phyloP scores from a whole-genome alignment of 768 basidiomycete species.

The Hygrocybe coccinea region DNA sequence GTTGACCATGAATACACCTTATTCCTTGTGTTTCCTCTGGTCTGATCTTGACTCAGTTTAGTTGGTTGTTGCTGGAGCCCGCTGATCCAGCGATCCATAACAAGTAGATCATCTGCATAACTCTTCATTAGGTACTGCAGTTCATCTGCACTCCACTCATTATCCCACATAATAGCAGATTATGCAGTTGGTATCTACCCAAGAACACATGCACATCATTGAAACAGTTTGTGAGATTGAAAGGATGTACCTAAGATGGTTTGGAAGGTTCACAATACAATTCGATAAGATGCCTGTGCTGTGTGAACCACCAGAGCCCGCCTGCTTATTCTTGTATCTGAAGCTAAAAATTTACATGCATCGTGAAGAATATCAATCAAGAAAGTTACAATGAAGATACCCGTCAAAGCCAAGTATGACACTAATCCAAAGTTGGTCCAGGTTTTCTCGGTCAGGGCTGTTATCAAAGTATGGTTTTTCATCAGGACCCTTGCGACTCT shows the following conservation, averaged over 20 bases:
- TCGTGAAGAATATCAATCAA: neutral
- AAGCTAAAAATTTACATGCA: slow-evolving; percentile 18
- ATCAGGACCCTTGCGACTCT: neutral
- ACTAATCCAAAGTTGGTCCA: neutral
- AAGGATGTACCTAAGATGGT: slow-evolving; percentile 14
- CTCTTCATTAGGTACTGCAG: slow-evolving; percentile 14
- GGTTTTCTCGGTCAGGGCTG: neutral
- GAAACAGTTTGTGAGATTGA: neutral
- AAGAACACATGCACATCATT: neutral
- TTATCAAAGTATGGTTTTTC: neutral
- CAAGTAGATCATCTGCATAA: slow-evolving; percentile 19
- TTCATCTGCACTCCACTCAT: slow-evolving; percentile 19
- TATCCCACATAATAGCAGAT: slow-evolving; percentile 21
- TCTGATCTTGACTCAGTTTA: too few relatives aligned
- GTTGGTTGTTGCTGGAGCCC: too few relatives aligned
- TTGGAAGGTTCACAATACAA: slow-evolving; percentile 23
- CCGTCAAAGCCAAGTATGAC: neutral
- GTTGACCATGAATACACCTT: too few relatives aligned
- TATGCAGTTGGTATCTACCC: slow-evolving; percentile 19
- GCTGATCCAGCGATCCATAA: too few relatives aligned
- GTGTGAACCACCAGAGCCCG: slow-evolving; percentile 21
- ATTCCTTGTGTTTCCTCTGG: too few relatives aligned
- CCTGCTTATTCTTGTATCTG: slow-evolving; percentile 19
- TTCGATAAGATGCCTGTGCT: slow-evolving; percentile 25
- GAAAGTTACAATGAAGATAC: neutral